Evolutionary conservation across 1,139 yeast species (phyloP).

Genomic region (Zhuliangozyma parablackwelliae): DNA sequence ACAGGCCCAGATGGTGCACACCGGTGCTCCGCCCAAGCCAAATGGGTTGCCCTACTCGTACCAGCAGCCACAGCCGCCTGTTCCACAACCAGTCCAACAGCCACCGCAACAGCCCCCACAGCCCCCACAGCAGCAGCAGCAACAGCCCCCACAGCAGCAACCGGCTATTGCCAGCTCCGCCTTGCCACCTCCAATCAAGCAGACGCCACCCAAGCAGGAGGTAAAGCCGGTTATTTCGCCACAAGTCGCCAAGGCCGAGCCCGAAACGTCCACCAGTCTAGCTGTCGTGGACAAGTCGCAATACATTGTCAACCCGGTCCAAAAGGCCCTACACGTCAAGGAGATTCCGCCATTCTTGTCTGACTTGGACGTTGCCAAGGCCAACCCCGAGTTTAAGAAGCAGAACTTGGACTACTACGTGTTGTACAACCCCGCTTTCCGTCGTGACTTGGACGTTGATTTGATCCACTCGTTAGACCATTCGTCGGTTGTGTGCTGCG

Average conservation of each 20-base stretch:
- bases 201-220: constrained; percentile 11
- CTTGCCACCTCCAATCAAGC: constrained; percentile 5
- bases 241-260: constrained; percentile 7
- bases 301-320: constrained; percentile 40
- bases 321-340: constrained; percentile 56
- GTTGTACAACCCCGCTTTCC: constrained; percentile 82
- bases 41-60: background rate
- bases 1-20: constrained; percentile 29
- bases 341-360: constrained; percentile 79
- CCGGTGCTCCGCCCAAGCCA: background rate
- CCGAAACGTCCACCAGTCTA: constrained; percentile 33
- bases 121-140: constrained; percentile 17
- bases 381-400: constrained; percentile 75
- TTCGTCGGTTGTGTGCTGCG: constrained; percentile 94
- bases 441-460: constrained; percentile 70
- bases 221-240: constrained; percentile 6
- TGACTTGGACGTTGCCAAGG: constrained; percentile 75
- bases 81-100: constrained; percentile 7
- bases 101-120: constrained; percentile 17
- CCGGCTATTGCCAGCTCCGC: constrained; percentile 7
- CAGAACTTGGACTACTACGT: constrained; percentile 86
- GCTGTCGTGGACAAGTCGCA: constrained; percentile 39
- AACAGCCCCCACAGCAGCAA: constrained; percentile 14
- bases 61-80: constrained; percentile 8
- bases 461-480: constrained; percentile 88